Percentiles rank a stretch among this genome's conserved stretches.
Evolutionary conservation across 352 stramenopile genomes (phyloP).

Genomic region (Pythium pyrilobum): DNA sequence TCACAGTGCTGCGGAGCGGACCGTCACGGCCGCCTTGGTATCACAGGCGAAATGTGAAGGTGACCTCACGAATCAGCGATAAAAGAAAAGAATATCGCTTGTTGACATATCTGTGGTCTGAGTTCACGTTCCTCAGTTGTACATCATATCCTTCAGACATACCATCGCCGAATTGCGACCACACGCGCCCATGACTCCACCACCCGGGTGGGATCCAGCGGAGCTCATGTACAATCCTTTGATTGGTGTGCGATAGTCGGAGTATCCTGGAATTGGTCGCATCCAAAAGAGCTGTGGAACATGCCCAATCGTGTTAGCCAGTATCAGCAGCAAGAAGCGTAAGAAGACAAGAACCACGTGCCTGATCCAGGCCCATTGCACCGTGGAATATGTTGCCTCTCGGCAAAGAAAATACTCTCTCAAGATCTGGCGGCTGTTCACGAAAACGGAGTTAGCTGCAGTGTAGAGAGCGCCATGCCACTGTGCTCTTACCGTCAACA

Average conservation of each 20-base stretch:
- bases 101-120: too few relatives aligned
- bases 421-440: slow-evolving; percentile 79
- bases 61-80: neutral
- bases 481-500: slow-evolving; percentile 71
- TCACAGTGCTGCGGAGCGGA: neutral
- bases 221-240: slow-evolving; percentile 81
- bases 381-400: slow-evolving; percentile 90
- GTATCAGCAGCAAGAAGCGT: neutral
- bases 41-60: neutral
- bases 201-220: slow-evolving; percentile 82
- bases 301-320: neutral
- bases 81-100: too few relatives aligned
- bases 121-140: slow-evolving; percentile 2
- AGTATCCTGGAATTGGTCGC: slow-evolving; percentile 77
- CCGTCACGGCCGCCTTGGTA: neutral
- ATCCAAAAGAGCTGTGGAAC: slow-evolving; percentile 77
- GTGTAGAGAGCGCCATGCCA: too few relatives aligned
- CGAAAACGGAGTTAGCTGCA: too few relatives aligned
- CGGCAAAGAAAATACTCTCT: slow-evolving; percentile 83
- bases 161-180: slow-evolving; percentile 80
- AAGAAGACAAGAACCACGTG: slow-evolving; percentile 2
- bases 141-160: slow-evolving; percentile 58
- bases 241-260: slow-evolving; percentile 80
- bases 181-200: slow-evolving; percentile 89
- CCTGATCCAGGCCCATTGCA: slow-evolving; percentile 86